Base-by-base conservation (phyloP, 2,329 filamentous ascomycete genomes). In the Aspergillus intermedius region DNA sequence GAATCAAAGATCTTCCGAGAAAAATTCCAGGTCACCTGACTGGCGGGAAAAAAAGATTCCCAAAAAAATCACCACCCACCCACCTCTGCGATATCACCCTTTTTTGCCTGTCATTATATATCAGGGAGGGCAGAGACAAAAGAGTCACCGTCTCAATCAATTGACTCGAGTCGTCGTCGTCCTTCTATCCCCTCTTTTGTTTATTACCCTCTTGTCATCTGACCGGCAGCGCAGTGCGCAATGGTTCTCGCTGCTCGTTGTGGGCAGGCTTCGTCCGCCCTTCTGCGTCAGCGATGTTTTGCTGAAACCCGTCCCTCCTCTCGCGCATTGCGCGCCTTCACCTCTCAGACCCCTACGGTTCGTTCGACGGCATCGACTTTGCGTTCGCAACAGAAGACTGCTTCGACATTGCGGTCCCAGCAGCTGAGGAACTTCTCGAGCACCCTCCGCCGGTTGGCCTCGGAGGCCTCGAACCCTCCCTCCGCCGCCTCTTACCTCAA, bases 401-500 rank as follows among this genome's bases (percentile, higher is more conserved):
- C 67, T 43, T 62, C 64, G 13, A 59, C 64, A 49, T 66, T 57
- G 57, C 67, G 68, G 42, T 70, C 70, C 44, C 65, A 72, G 58
- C 68, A 74, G 60, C 61, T 66, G 56, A 67, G 70, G 51, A 61
- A 65, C 44, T 74, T 74, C 60, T 72, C 71, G 35, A 67, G 66
- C 54, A 67, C 68, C 8, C 58, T 70, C 30, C 59, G 58, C 52
- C 66, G 66, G 47, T 56, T 72, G 53, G 65, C 64, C 48, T 53
- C 66, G 35, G 71, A 75, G 55, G 72, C 78, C 43, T 81, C 93
- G 70, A 76, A 83, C 56, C 85, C 88, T 46, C 88, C 90, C 48
- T 88, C 86, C 65, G 81, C 90, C 46, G 84, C 91, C 73, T 88
- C 91, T 54, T 95, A 95, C 72, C 77, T 96, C 60, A 83, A 89